Evolutionary conservation across 768 basidiomycete species (phyloP), one percentile per base, ranked within the genome.

Genomic region (Suillus clintonianus): DNA sequence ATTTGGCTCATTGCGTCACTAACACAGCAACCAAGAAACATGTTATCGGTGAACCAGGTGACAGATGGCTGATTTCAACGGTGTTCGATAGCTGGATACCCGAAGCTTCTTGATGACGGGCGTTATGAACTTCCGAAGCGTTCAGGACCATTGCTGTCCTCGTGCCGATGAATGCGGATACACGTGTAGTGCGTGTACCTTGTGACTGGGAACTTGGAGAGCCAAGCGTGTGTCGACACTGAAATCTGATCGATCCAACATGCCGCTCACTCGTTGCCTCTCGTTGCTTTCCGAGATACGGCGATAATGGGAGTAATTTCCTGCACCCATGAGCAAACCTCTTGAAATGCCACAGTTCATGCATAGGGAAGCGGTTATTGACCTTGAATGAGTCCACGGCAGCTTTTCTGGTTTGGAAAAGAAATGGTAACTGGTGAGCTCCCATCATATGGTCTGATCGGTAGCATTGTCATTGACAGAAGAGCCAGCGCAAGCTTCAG

Each of bases 381-480:
- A 80, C 78, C 67, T 84, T 82, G 67, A 82, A 81, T 10, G 81
- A 76, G 65, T 84, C 84, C 17, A 81, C 83, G 7, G 72, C 80
- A 14, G 73, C 75, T 68, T 82, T 84, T 17, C 75, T 64, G 43
- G 64, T 64, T 62, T 65, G 63, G 37, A 71, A 67, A 45, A 67
- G 67, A 5, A 64, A 61, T 9, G 65, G 62, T 17, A 73, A 68
- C 19, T 72, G 24, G 42, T 66, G 70, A 5, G 65, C 68, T 13
- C 77, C 77, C 78, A 81, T 78, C 22, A 80, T 69, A 22, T 75
- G 74, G 32, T 2, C 76, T 76, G 65, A 78, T 78, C 15, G 78
- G 30, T 78, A 39, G 77, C 72, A 57, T 81, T 82, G 60, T 74
- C 53, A 32, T 71, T 74, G 15, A 77, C 67, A 56, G 65, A 68